A percentile compares a stretch with the other conserved stretches of the same genome.
Evolutionary conservation across 805 yeast genomes (phyloP).

Genomic region (Ogataea methanolica): DNA sequence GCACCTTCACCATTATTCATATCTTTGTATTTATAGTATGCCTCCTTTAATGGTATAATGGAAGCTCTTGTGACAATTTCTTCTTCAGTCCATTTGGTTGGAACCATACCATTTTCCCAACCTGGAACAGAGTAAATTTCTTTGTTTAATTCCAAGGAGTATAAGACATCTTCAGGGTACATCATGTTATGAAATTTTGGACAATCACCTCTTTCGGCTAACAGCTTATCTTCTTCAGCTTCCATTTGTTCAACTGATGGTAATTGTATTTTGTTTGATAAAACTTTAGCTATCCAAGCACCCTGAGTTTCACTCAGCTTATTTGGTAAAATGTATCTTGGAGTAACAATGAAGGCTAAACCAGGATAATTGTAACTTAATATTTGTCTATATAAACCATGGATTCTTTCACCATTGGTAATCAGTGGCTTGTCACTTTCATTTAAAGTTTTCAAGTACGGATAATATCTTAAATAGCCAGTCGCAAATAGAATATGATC

Average conservation of each 20-base stretch:
- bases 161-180: slow-evolving; percentile 54
- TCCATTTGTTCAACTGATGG: slow-evolving; percentile 48
- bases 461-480: slow-evolving; percentile 61
- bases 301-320: slow-evolving; percentile 62
- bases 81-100: slow-evolving; percentile 49
- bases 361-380: slow-evolving; percentile 58
- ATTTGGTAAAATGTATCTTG: slow-evolving; percentile 59
- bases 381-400: slow-evolving; percentile 56
- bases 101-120: slow-evolving; percentile 39
- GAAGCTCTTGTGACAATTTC: slow-evolving; percentile 40
- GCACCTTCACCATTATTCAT: slow-evolving; percentile 37
- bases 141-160: slow-evolving; percentile 37
- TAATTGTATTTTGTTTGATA: slow-evolving; percentile 47
- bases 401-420: slow-evolving; percentile 44
- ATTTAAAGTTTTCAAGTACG: slow-evolving; percentile 41
- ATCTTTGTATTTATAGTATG: slow-evolving; percentile 34
- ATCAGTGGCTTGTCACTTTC: slow-evolving; percentile 30
- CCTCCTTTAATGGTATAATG: slow-evolving; percentile 40
- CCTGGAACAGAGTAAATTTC: slow-evolving; percentile 21
- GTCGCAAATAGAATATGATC: slow-evolving; percentile 65
- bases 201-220: slow-evolving; percentile 38
- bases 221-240: slow-evolving; percentile 35
- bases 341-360: slow-evolving; percentile 57
- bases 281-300: slow-evolving; percentile 56
- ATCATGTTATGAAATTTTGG: slow-evolving; percentile 44